Evolutionary conservation across 305 asterid species (phyloP), one percentile per base, ranked within the genome.

Genomic region (Fraxinus latifolia): DNA sequence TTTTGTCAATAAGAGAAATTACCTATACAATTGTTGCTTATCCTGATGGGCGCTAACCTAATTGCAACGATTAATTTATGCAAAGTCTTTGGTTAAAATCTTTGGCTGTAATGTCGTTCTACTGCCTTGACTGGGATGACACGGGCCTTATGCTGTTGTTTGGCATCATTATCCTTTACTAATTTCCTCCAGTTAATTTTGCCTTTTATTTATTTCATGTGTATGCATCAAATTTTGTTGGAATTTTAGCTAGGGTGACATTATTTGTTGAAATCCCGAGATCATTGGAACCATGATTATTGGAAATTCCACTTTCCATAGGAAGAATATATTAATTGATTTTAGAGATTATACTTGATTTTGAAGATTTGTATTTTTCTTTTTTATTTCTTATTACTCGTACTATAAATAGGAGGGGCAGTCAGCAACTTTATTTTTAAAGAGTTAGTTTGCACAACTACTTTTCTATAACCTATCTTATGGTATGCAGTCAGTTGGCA

Each of bases 401-500:
- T 44, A 44, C 17, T 44, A 44, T 44, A 44, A 2, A 11, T 44
- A 12, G 53, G 53, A 65, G 11, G 72, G 72, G 34, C n/a, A 65
- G 17, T 25, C 17, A 74, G 74, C 23, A 71, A 83, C 74, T 67
- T 76, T 76, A 85, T 76, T 47, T 81, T 67, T 79, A 23, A 70
- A 70, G 17, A 29, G 31, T 71, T 31, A 58, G 67, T 74, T 27
- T 58, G 67, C 82, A 79, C 42, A 50, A 78, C 36, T 44, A 77
- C 74, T 79, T 36, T 79, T 31, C 70, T 82, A n/a, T 79, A 36
- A 62, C 79, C 72, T 77, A 78, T 87, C 79, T 88, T 75, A 60
- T 81, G 86, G 74, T 75, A 36, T 90, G 91, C 94, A 96, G 99
- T 96, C 98, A 79, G 98, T 96, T 86, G 99, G 99, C 86, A 96